These are phyloP conservation scores for Auriscalpium orientale DNA, from an alignment of 768 basidiomycete species.

Conservation along the genomic window DNA sequence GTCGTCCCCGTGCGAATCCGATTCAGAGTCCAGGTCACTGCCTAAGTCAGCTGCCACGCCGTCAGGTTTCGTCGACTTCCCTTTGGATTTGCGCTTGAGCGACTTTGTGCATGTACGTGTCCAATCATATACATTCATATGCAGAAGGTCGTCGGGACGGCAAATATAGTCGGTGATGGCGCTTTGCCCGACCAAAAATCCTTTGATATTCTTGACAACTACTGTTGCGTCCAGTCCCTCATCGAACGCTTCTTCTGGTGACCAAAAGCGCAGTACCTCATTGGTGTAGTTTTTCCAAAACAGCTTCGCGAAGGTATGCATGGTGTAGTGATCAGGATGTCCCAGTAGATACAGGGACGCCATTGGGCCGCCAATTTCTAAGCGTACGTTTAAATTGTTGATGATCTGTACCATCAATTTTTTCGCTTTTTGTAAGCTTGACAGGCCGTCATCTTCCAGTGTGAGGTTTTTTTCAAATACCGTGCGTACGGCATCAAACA, in stretches of 20 bases:
- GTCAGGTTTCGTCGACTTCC: slow-evolving; percentile 28
- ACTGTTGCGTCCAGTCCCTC: not conserved
- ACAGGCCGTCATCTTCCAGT: slow-evolving; percentile 5
- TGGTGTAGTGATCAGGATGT: slow-evolving; percentile 33
- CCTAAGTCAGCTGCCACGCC: slow-evolving; percentile 28
- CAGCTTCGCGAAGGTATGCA: slow-evolving; percentile 25
- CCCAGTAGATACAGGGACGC: slow-evolving; percentile 27
- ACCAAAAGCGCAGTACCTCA: slow-evolving; percentile 17
- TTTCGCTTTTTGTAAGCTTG: slow-evolving; percentile 17
- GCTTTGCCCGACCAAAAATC: slow-evolving; percentile 7
- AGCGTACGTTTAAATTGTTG: slow-evolving; percentile 20
- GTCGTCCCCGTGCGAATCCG: no score
- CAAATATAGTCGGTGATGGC: no score
- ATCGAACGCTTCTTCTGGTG: slow-evolving; percentile 10
- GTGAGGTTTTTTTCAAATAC: slow-evolving; percentile 20
- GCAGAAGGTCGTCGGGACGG: no score
- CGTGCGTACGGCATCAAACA: slow-evolving; percentile 26
- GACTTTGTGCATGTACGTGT: slow-evolving; percentile 13
- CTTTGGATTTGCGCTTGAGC: slow-evolving; percentile 28
- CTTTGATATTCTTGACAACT: not conserved
- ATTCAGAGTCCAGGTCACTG: no score
- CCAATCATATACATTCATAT: slow-evolving; percentile 6
- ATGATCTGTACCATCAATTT: slow-evolving; percentile 29
- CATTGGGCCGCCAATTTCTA: slow-evolving; percentile 32
- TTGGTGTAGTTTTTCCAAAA: slow-evolving; percentile 27